Conservation (phyloP, 2,329 filamentous ascomycete species). For the Albifimbria verrucaria region DNA sequence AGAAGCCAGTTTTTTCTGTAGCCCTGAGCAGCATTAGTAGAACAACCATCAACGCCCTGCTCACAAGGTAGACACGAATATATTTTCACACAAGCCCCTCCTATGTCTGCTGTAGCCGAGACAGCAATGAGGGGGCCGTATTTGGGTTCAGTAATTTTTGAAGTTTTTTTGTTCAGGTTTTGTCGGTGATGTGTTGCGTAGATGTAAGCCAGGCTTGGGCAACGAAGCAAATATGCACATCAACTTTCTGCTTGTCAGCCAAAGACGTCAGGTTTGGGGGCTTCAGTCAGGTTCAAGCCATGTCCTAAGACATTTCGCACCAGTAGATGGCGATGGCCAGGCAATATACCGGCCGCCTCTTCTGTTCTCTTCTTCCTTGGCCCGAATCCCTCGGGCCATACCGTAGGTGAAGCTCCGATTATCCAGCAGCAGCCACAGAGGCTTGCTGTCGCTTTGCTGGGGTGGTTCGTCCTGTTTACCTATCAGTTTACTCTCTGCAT, state of each 20-base stretch:
- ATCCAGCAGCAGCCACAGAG: slow-evolving; percentile 38
- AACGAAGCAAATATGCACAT: slow-evolving; percentile 6
- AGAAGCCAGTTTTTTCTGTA: too few relatives aligned
- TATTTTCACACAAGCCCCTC: background rate
- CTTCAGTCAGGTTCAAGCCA: slow-evolving; percentile 10
- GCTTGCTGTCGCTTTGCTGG: slow-evolving; percentile 40
- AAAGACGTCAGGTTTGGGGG: slow-evolving; percentile 9
- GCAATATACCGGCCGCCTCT: too few relatives aligned
- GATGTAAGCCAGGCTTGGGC: background rate
- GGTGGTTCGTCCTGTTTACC: slow-evolving; percentile 31
- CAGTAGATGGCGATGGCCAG: slow-evolving; percentile 5
- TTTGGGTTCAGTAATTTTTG: background rate
- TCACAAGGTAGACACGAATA: background rate
- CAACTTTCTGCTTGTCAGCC: slow-evolving; percentile 19
- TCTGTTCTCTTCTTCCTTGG: too few relatives aligned
- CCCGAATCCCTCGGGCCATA: too few relatives aligned
- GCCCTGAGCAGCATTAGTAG: background rate
- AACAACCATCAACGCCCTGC: background rate
- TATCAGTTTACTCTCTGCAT: slow-evolving; percentile 20
- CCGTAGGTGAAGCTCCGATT: too few relatives aligned
- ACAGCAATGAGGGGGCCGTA: background rate
- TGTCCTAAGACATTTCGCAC: slow-evolving; percentile 12
- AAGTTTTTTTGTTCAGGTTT: background rate
- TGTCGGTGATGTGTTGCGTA: background rate
- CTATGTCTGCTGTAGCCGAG: background rate